A percentile compares a stretch with the other conserved stretches of the same genome.
phyloP scores from a whole-genome alignment of 768 basidiomycete species.

The Udeniomyces megalosporus region DNA sequence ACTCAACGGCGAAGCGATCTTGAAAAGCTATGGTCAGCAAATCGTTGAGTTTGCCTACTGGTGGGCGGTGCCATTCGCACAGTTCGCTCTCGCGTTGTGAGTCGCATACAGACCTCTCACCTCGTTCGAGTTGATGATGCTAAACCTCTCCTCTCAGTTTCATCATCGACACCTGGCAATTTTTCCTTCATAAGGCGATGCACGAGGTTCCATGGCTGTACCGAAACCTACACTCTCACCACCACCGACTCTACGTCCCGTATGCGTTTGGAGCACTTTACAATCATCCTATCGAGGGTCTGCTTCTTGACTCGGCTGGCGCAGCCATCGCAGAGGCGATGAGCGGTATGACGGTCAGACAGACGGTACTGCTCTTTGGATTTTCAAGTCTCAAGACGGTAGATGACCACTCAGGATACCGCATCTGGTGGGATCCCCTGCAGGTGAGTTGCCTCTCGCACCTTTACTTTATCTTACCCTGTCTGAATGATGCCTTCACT shows the following conservation, averaged over 20 bases:
- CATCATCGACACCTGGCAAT: constrained; percentile 94
- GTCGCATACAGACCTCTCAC: constrained; percentile 29
- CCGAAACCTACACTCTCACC: constrained; percentile 77
- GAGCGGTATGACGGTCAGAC: constrained; percentile 56
- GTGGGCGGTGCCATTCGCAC: constrained; percentile 70
- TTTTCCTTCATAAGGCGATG: constrained; percentile 83
- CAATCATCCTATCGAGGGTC: constrained; percentile 91
- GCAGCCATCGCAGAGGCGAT: constrained; percentile 56
- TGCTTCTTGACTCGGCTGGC: constrained; percentile 68
- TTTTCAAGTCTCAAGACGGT: constrained; percentile 40
- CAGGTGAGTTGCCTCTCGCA: background rate
- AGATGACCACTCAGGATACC: constrained; percentile 88
- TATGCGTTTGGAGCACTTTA: constrained; percentile 94
- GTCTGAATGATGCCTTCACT: background rate
- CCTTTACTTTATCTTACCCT: background rate
- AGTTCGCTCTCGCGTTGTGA: constrained; percentile 67
- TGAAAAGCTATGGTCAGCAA: constrained; percentile 28
- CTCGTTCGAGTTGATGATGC: background rate
- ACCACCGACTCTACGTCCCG: constrained; percentile 90
- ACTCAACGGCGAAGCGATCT: constrained; percentile 29
- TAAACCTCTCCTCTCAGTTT: constrained; percentile 40
- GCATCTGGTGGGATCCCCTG: constrained; percentile 75
- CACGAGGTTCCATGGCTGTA: constrained; percentile 83
- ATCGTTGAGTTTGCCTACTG: constrained; percentile 62
- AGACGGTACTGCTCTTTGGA: constrained; percentile 62